phyloP scores from a whole-genome alignment of 352 stramenopile species.

The Poterioochromonas sp. region DNA sequence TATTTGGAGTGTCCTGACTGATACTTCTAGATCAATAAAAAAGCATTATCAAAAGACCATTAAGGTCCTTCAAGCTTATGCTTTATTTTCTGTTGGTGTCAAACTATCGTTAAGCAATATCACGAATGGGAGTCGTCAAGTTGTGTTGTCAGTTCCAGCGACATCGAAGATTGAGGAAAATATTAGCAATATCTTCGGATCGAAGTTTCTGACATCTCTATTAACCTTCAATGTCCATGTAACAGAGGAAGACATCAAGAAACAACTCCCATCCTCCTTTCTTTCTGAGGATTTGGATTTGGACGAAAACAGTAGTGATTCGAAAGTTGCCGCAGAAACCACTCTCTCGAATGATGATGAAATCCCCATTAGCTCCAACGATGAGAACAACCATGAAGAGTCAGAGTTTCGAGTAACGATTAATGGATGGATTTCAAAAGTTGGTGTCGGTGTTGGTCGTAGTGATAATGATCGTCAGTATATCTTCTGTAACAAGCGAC shows the following conservation, averaged over 20 bases:
- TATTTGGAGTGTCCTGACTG: not conserved
- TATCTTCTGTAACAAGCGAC: conserved; percentile 88
- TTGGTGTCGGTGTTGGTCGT: conserved; percentile 44
- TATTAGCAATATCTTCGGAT: conserved; percentile 75
- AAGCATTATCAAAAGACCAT: conserved; percentile 82
- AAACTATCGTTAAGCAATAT: conserved; percentile 50
- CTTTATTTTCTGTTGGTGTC: conserved; percentile 46
- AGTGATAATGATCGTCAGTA: conserved; percentile 82
- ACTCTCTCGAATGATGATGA: not conserved
- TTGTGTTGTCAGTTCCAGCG: conserved; percentile 58
- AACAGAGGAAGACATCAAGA: conserved; percentile 37
- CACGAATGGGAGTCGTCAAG: conserved; percentile 47
- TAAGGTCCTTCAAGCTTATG: conserved; percentile 75
- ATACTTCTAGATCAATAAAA: conserved; percentile 55
- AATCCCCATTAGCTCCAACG: not conserved
- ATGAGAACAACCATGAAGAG: too few species aligned
- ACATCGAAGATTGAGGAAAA: conserved; percentile 57
- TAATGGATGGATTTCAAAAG: conserved; percentile 60
- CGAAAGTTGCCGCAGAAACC: not conserved
- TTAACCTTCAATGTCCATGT: conserved; percentile 46
- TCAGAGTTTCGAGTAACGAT: too few species aligned
- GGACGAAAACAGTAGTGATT: conserved; percentile 30
- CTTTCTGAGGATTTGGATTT: too few species aligned
- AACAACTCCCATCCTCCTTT: too few species aligned
- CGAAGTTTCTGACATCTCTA: conserved; percentile 75